Percentiles rank a stretch among this genome's conserved stretches.
Evolutionary conservation across 805 yeast genomes (phyloP).

Genomic region (Komagataella ulmi): DNA sequence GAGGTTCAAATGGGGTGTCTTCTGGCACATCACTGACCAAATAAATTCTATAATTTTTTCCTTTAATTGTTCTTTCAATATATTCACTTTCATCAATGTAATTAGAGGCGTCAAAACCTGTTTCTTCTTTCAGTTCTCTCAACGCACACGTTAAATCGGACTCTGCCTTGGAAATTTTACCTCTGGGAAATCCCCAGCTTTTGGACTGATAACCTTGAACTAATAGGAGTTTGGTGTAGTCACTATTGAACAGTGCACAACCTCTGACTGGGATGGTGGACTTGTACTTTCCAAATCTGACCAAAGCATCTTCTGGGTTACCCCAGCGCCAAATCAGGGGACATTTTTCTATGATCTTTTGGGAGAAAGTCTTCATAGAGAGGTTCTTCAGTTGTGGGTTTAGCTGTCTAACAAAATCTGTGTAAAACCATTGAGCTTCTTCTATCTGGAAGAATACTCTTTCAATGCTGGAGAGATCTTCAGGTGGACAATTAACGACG

Average conservation of each 20-base stretch:
- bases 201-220: conserved; percentile 75
- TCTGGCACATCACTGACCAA: conserved; percentile 70
- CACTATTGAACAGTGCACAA: conserved; percentile 70
- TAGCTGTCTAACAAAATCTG: conserved; percentile 63
- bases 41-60: conserved; percentile 78
- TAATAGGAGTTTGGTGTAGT: conserved; percentile 55
- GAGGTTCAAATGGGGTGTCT: conserved; percentile 60
- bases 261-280: conserved; percentile 92
- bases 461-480: conserved; percentile 71
- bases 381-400: conserved; percentile 67
- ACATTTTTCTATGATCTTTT: conserved; percentile 50
- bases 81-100: conserved; percentile 57
- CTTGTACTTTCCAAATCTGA: conserved; percentile 75
- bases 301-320: conserved; percentile 65
- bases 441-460: conserved; percentile 89
- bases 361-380: conserved; percentile 67
- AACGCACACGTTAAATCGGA: conserved; percentile 79
- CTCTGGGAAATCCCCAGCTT: conserved; percentile 93
- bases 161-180: conserved; percentile 91
- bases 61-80: conserved; percentile 68
- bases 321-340: conserved; percentile 81
- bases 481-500: conserved; percentile 82
- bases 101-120: conserved; percentile 73
- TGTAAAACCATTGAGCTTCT: conserved; percentile 97
- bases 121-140: conserved; percentile 88